phyloP scores from a whole-genome alignment of 257 asterid genomes.

The Coffea canephora region DNA sequence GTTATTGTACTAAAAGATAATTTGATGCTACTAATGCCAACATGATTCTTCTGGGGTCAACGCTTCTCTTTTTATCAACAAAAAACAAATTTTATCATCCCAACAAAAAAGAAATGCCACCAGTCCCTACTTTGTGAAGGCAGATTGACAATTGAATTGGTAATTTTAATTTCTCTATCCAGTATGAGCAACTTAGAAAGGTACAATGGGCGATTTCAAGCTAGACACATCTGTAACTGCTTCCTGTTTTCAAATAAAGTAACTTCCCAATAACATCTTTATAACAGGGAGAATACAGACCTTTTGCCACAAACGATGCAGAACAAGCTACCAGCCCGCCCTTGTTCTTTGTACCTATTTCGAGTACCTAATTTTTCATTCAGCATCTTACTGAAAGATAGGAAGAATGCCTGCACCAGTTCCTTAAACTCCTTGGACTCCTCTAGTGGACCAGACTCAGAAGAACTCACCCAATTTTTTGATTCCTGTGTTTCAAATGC shows the following conservation, averaged over 20 bases:
- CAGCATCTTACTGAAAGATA: constrained; percentile 35
- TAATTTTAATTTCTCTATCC: not conserved
- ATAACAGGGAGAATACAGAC: constrained; percentile 22
- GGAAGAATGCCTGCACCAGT: constrained; percentile 21
- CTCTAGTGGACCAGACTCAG: constrained; percentile 27
- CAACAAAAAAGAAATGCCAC: not conserved
- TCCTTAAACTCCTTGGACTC: constrained; percentile 31
- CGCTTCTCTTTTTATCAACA: not conserved
- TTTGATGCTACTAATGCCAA: not conserved
- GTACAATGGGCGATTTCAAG: not conserved
- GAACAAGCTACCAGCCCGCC: constrained; percentile 36
- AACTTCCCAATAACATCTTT: not conserved
- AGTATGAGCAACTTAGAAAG: constrained; percentile 4
- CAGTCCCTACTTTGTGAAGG: not conserved
- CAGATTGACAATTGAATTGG: not conserved
- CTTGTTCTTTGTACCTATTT: constrained; percentile 40
- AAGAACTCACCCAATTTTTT: constrained; percentile 18
- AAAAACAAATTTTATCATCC: not conserved
- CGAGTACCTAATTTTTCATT: constrained; percentile 23
- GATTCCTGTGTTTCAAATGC: constrained; percentile 14
- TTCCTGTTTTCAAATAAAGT: not conserved
- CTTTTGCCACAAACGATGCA: constrained; percentile 42
- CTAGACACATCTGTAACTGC: not conserved
- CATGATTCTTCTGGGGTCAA: not conserved
- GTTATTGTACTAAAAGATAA: not conserved